Evolutionary conservation across 352 stramenopile species (phyloP).

Genomic region (Globisporangium echinulatum): DNA sequence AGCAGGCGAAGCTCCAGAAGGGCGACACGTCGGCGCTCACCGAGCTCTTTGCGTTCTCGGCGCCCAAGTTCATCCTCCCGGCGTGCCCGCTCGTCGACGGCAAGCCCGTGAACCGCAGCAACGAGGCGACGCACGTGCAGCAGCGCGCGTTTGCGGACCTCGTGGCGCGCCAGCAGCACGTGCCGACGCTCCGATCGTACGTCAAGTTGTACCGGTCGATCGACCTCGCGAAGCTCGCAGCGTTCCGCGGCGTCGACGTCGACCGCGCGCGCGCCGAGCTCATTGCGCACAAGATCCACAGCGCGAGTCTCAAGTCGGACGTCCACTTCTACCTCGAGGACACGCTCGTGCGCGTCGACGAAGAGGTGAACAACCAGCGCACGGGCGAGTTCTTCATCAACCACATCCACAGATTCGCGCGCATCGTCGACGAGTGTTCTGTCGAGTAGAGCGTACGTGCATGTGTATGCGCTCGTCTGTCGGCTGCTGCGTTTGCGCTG

Average conservation of each 20-base stretch:
- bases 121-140: conserved; percentile 68
- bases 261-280: conserved; percentile 67
- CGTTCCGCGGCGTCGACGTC: conserved; percentile 81
- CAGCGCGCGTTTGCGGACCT: conserved; percentile 88
- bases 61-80: conserved; percentile 94
- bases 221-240: conserved; percentile 90
- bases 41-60: conserved; percentile 90
- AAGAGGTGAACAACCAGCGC: conserved; percentile 80
- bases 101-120: conserved; percentile 42
- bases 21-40: conserved; percentile 73
- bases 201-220: conserved; percentile 97
- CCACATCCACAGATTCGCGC: conserved; percentile 84
- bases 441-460: conserved; percentile 22
- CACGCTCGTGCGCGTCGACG: conserved; percentile 77
- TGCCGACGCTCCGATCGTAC: conserved; percentile 92
- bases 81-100: conserved; percentile 55
- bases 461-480: no score
- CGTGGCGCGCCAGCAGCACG: conserved; percentile 79
- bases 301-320: conserved; percentile 55
- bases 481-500: no score
- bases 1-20: conserved; percentile 83
- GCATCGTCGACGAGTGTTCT: conserved; percentile 81
- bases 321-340: conserved; percentile 81
- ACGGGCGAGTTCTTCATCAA: conserved; percentile 88
- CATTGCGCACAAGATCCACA: conserved; percentile 76